Percentiles rank a stretch among this genome's conserved stretches.
Evolutionary conservation across 495 filamentous ascomycete genomes (phyloP).

Genomic region (Xylaria acuta): DNA sequence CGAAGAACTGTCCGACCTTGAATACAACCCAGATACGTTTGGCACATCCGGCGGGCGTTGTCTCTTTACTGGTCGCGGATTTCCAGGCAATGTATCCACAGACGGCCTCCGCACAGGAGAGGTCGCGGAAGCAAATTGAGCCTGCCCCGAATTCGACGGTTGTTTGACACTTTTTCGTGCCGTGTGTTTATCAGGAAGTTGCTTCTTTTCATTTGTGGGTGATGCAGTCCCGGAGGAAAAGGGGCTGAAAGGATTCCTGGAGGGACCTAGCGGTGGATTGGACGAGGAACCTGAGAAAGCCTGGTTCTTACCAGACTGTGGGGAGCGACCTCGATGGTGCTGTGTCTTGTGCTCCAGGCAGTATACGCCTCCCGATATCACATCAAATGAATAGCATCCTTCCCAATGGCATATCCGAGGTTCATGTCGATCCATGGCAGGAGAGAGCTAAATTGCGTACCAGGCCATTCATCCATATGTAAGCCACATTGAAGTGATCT

Average conservation of each 20-base stretch:
- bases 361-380: neutral
- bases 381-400: slow-evolving; percentile 12
- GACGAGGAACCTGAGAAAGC: neutral
- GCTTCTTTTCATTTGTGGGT: slow-evolving; percentile 30
- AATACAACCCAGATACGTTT: slow-evolving; percentile 3
- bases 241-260: neutral
- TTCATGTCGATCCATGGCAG: slow-evolving; percentile 20
- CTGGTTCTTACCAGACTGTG: slow-evolving; percentile 5
- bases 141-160: neutral
- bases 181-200: slow-evolving; percentile 31
- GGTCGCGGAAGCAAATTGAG: neutral
- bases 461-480: slow-evolving; percentile 24
- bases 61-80: slow-evolving; percentile 29
- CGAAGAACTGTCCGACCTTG: slow-evolving; percentile 15
- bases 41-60: slow-evolving; percentile 17
- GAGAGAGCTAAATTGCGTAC: slow-evolving; percentile 16
- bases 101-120: slow-evolving; percentile 19
- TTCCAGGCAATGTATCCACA: slow-evolving; percentile 13
- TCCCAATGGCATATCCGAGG: slow-evolving; percentile 21
- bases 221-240: neutral
- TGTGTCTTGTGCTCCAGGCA: slow-evolving; percentile 20
- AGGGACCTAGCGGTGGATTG: neutral
- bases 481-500: slow-evolving; percentile 18
- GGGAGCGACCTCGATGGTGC: neutral
- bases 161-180: slow-evolving; percentile 32